phyloP scores from a whole-genome alignment of 2,329 filamentous ascomycete species.

The Fusarium sp. region DNA sequence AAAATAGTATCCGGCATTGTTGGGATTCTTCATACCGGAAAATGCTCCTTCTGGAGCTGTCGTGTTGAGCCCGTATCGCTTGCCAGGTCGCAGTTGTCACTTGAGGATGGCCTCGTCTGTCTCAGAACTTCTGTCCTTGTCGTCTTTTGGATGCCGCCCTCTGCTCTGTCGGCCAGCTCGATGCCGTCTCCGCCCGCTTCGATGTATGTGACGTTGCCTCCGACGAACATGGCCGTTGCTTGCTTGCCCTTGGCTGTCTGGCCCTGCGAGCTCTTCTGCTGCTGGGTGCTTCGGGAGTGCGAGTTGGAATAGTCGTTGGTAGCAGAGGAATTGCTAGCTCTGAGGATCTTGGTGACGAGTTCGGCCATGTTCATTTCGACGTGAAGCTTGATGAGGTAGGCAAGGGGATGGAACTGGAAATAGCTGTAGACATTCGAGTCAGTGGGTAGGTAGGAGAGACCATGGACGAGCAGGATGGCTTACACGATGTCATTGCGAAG shows the following conservation, averaged over 20 bases:
- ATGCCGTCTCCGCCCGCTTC: conserved; percentile 38
- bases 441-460: not conserved
- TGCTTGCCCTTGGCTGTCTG: conserved; percentile 13
- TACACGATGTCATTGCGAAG: conserved; percentile 45
- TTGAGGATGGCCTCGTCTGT: conserved; percentile 25
- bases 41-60: conserved; percentile 37
- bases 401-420: conserved; percentile 61
- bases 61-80: conserved; percentile 39
- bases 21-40: conserved; percentile 19
- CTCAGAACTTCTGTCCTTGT: conserved; percentile 41
- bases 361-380: conserved; percentile 64
- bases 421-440: conserved; percentile 34
- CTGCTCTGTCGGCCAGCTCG: conserved; percentile 24
- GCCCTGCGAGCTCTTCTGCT: conserved; percentile 27
- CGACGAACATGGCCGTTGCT: conserved; percentile 35
- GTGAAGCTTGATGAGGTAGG: conserved; percentile 62
- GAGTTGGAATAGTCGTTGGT: conserved; percentile 38
- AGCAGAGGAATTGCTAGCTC: conserved; percentile 34
- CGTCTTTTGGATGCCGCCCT: conserved; percentile 41
- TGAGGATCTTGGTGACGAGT: conserved; percentile 55
- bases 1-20: not conserved
- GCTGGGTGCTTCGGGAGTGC: conserved; percentile 26
- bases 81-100: conserved; percentile 34
- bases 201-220: conserved; percentile 37
- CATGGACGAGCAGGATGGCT: not conserved